Evolutionary conservation across 495 filamentous ascomycete species (phyloP), one percentile per base, ranked within the genome.

Genomic region (Chaetomium cochliodes): DNA sequence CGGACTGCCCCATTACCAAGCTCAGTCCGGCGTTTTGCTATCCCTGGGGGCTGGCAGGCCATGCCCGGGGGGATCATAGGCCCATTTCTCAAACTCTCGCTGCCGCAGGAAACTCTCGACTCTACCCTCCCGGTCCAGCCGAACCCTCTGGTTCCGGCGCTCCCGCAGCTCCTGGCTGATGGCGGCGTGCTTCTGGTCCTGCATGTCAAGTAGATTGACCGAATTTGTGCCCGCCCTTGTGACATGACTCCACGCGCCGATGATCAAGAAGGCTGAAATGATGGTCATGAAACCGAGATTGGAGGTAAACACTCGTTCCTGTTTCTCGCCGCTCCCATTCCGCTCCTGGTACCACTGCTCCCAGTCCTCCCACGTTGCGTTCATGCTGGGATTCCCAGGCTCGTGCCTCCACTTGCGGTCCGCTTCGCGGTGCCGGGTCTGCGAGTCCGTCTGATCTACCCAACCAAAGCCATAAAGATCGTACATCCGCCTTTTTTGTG

Each of bases 291-390:
- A 97, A n/a, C 83, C 83, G 20, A 83, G 79, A 67, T 96, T 94
- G 41, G 88, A 89, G 64, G 89, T 79, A 69, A 84, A 89, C 44
- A 88, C 72, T n/a, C 88, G 83, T 54, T 84, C 75, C 53, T 88
- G 85, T 49, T 83, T 77, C 44, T 71, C 75, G 49, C 82, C 72
- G 42, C 84, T 80, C 51, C 82, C 80, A 47, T 80, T 74, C 33
- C 72, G 72, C 41, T 85, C 79, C 25, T 85, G 79, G 68, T 91
- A 85, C 89, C 90, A 98, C 47, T 82, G 82, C 77, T 98, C 93
- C 94, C 96, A 98, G 73, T 98, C 96, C 72, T 98, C 94, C 94
- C 94, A 98, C 0, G 93, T 98, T 15, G 92, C 96, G 71, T 97
- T 97, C 64, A 81, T 79, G 70, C 85, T 87, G 25, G 93, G 87